Conservation (phyloP, 306 rosid genomes). For the Mimosa pudica region DNA sequence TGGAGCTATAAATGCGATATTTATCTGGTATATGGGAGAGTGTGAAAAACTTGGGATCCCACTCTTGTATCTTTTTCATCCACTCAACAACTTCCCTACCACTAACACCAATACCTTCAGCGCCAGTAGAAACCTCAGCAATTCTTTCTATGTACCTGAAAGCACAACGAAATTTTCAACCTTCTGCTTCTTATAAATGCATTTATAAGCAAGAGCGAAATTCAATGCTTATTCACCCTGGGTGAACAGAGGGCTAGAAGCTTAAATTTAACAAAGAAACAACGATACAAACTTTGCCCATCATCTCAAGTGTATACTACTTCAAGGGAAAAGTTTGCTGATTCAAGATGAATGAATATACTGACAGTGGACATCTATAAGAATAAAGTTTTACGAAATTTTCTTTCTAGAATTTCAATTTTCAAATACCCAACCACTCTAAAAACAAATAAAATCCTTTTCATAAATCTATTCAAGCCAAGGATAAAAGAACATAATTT, state of each 20-base stretch:
- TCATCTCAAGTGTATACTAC: slow-evolving; percentile 20
- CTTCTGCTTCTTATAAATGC: not conserved
- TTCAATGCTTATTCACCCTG: slow-evolving; percentile 14
- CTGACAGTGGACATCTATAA: not conserved
- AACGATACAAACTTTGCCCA: not conserved
- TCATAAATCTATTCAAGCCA: slow-evolving; percentile 1
- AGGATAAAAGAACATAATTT: not conserved
- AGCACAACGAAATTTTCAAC: slow-evolving; percentile 25
- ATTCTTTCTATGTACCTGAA: slow-evolving; percentile 93
- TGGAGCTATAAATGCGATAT: slow-evolving; percentile 63
- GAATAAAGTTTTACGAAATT: not conserved
- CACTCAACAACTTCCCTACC: slow-evolving; percentile 70
- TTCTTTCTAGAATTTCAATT: not conserved
- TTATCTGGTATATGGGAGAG: slow-evolving; percentile 76
- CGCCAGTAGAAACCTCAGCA: slow-evolving; percentile 70
- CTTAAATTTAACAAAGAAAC: slow-evolving; percentile 14
- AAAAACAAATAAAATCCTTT: not conserved
- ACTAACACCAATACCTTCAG: slow-evolving; percentile 44
- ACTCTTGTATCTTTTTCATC: slow-evolving; percentile 90
- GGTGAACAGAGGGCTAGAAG: not conserved
- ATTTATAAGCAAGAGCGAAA: slow-evolving; percentile 8
- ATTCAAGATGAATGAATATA: slow-evolving; percentile 20
- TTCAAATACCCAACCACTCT: slow-evolving; percentile 1
- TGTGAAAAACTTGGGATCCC: slow-evolving; percentile 79
- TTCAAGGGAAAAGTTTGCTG: slow-evolving; percentile 12